These are phyloP conservation scores for Rhodosporidiobolus sp. DNA, from an alignment of 768 basidiomycete genomes.

Conservation along the genomic window DNA sequence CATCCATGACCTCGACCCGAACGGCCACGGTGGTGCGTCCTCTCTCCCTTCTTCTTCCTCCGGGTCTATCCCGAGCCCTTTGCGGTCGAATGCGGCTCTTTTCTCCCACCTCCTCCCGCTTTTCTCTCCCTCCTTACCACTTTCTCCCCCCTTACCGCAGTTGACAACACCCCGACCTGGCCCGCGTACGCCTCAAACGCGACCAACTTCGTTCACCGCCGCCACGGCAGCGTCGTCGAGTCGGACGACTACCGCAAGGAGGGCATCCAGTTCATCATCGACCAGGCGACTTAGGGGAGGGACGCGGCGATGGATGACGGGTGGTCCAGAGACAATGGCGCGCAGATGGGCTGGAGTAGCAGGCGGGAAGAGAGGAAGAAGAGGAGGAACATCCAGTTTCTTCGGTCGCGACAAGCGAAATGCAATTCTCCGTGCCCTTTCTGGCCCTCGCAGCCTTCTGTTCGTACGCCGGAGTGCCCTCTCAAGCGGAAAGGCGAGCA, in stretches of 20 bases:
- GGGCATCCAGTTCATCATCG: not conserved
- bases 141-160: slow-evolving; percentile 44
- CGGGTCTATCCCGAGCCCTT: not conserved
- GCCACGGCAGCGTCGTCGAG: slow-evolving; percentile 14
- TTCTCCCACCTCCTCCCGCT: not conserved
- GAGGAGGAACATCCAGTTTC: no score
- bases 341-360: no score
- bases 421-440: no score
- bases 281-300: no score
- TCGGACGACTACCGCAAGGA: slow-evolving; percentile 11
- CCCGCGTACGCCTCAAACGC: slow-evolving; percentile 18
- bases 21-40: slow-evolving; percentile 20
- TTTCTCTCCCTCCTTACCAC: slow-evolving; percentile 33
- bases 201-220: slow-evolving; percentile 17
- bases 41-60: not conserved
- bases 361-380: no score
- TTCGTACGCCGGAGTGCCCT: no score
- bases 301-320: no score
- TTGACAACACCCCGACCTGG: slow-evolving; percentile 19
- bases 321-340: no score
- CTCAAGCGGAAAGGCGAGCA: no score
- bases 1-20: slow-evolving; percentile 33
- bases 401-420: no score
- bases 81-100: no score
- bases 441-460: no score